phyloP scores from a whole-genome alignment of 1,284 basidiomycete genomes.

The Inonotus obliquus region DNA sequence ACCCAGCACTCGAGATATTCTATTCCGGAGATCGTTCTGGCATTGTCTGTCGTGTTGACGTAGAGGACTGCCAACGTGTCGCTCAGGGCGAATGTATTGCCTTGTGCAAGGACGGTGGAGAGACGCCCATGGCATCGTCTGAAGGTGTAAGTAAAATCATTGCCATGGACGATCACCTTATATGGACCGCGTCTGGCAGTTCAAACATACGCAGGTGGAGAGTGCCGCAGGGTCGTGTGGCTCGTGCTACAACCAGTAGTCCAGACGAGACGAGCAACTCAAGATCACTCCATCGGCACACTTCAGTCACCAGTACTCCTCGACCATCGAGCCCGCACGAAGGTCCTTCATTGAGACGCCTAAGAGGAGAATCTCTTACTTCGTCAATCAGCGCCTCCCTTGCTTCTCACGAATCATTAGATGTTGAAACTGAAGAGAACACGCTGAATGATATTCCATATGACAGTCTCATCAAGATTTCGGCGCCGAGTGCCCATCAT shows the following conservation, averaged over 20 bases:
- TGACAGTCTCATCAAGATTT: conserved; percentile 73
- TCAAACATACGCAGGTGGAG: conserved; percentile 84
- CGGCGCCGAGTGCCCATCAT: conserved; percentile 74
- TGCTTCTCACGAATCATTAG: conserved; percentile 9
- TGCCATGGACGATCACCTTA: conserved; percentile 77
- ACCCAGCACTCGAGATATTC: conserved; percentile 88
- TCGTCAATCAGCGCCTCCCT: conserved; percentile 21
- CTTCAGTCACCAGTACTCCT: background rate
- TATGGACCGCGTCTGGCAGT: conserved; percentile 89
- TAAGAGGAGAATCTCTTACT: conserved; percentile 8
- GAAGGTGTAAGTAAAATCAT: conserved; percentile 86
- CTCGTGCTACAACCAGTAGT: conserved; percentile 28
- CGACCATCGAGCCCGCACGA: background rate
- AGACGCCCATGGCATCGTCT: conserved; percentile 26
- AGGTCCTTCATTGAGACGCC: background rate
- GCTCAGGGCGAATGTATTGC: conserved; percentile 88
- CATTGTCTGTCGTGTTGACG: conserved; percentile 85
- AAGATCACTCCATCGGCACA: background rate
- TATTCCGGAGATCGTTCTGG: conserved; percentile 95
- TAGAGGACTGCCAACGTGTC: conserved; percentile 76
- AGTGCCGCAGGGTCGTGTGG: conserved; percentile 44
- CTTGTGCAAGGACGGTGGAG: conserved; percentile 67
- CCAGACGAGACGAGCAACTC: conserved; percentile 4
- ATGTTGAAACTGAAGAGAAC: conserved; percentile 38
- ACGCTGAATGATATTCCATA: conserved; percentile 71